Evolutionary conservation across 129 eudicot species (phyloP).

Genomic region (Chrysanthemum seticuspe): DNA sequence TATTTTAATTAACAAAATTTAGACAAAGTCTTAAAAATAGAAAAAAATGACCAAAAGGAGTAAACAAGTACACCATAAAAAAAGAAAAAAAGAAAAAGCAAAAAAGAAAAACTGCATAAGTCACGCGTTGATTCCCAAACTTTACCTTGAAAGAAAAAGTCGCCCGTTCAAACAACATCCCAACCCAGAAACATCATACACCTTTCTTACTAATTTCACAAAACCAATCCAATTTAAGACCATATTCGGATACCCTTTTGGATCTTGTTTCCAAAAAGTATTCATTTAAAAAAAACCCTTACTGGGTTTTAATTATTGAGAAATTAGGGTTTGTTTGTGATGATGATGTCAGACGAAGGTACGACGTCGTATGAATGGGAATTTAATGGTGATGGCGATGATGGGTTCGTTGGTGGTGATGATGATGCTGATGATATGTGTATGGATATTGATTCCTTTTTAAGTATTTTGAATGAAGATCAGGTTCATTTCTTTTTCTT

Average conservation of each 20-base stretch:
- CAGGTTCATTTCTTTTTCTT: conserved; percentile 1
- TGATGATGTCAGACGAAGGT: conserved; percentile 37
- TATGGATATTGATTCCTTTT: conserved; percentile 34
- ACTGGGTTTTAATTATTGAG: too few relatives aligned
- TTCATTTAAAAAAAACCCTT: too few relatives aligned
- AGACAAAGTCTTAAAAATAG: too few relatives aligned
- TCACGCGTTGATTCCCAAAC: conserved; percentile 44
- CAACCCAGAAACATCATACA: conserved; percentile 33
- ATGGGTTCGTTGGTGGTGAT: conserved; percentile 6
- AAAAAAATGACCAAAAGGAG: too few relatives aligned
- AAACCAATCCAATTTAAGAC: neutral
- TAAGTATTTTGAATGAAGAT: conserved; percentile 27
- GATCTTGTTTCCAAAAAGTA: too few relatives aligned
- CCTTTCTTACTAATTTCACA: conserved; percentile 28
- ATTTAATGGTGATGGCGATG: conserved; percentile 20
- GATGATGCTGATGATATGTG: conserved; percentile 35
- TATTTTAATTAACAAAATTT: too few relatives aligned
- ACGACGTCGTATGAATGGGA: conserved; percentile 13
- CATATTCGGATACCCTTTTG: too few relatives aligned
- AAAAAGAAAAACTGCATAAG: conserved; percentile 33
- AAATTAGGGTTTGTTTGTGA: conserved; percentile 33
- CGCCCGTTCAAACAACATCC: neutral
- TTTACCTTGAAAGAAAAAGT: conserved; percentile 28
- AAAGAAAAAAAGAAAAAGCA: conserved; percentile 5
- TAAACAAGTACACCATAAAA: neutral